These are phyloP conservation scores for Pleurotus tuber-regium DNA, from an alignment of 768 basidiomycete species.

Conservation along the genomic window DNA sequence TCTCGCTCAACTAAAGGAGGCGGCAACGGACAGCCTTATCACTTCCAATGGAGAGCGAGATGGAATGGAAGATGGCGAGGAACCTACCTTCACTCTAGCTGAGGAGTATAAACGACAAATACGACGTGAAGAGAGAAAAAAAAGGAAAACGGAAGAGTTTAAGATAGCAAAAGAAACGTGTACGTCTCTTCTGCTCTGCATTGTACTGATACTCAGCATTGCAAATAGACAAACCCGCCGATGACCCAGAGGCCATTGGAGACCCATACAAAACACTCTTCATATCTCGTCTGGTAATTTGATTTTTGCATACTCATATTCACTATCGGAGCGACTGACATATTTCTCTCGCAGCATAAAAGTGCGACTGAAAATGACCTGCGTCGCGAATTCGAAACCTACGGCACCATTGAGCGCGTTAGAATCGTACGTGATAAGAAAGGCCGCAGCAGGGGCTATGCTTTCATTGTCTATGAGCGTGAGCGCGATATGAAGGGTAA, in stretches of 20 bases:
- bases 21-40: slow-evolving; percentile 66
- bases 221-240: slow-evolving; percentile 81
- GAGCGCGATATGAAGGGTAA: slow-evolving; percentile 99
- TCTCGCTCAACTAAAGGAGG: slow-evolving; percentile 72
- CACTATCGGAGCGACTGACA: slow-evolving; percentile 16
- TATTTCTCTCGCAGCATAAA: slow-evolving; percentile 64
- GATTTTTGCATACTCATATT: not conserved
- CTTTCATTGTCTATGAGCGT: slow-evolving; percentile 96
- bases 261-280: slow-evolving; percentile 99
- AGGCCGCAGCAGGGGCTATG: slow-evolving; percentile 85
- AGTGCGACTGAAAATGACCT: slow-evolving; percentile 89
- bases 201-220: slow-evolving; percentile 12
- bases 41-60: slow-evolving; percentile 52
- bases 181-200: slow-evolving; percentile 37
- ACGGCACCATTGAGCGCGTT: slow-evolving; percentile 92
- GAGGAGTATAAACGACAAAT: slow-evolving; percentile 83
- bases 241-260: slow-evolving; percentile 86
- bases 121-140: slow-evolving; percentile 74
- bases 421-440: slow-evolving; percentile 92
- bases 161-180: slow-evolving; percentile 83
- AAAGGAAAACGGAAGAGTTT: slow-evolving; percentile 72
- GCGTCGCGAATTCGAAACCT: slow-evolving; percentile 92
- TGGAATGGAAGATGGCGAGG: slow-evolving; percentile 82
- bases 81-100: slow-evolving; percentile 74
- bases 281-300: slow-evolving; percentile 81